Evolutionary conservation across 75 land plant species (phyloP), one percentile per base, ranked within the genome.

Genomic region (Selaginella moellendorffii): DNA sequence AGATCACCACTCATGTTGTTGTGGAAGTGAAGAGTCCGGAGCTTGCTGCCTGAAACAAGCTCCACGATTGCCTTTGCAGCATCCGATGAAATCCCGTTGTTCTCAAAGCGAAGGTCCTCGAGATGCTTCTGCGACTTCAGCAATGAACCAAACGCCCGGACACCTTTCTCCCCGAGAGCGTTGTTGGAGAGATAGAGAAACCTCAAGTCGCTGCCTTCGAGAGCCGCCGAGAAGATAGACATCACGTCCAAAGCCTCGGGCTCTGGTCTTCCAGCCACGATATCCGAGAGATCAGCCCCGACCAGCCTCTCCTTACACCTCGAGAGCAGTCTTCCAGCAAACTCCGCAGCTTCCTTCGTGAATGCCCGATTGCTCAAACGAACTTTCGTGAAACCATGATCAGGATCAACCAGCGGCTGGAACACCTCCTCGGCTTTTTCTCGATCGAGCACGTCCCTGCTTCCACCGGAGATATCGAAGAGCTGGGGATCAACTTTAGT

Each of bases 1-100:
- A 72, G 81, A 77, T 93, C 96, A 28, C 98, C 98, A 42, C 87
- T 88, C 98, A 93, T 93, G 58, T 93, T 93, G 64, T 83, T 93
- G 51, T 83, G 87, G 66, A 93, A 93, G 53, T 85, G 96, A 27
- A 93, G 82, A 30, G 80, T 66, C 53, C 61, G 80, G 20, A 93
- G 74, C 51, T 81, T 79, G n/a, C 82, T 78, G 12, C 84, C 80
- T 10, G 96, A 83, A 66, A 93, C 66, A 22, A 93, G 74, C 73
- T 89, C 85, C 58, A 65, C 61, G 14, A 93, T 76, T 28, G 98
- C 98, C 61, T 62, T 63, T 14, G 98, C 98, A 54, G 98, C 98
- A 64, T 85, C 98, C 56, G 78, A 81, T 0, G 98, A 93, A 30
- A 93, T 93, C 0, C 98, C 98, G 73, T 93, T 80, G 63, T 93